Base-by-base conservation (phyloP, 192 early-diverging fungal genomes). In the Coemansia sp. region DNA sequence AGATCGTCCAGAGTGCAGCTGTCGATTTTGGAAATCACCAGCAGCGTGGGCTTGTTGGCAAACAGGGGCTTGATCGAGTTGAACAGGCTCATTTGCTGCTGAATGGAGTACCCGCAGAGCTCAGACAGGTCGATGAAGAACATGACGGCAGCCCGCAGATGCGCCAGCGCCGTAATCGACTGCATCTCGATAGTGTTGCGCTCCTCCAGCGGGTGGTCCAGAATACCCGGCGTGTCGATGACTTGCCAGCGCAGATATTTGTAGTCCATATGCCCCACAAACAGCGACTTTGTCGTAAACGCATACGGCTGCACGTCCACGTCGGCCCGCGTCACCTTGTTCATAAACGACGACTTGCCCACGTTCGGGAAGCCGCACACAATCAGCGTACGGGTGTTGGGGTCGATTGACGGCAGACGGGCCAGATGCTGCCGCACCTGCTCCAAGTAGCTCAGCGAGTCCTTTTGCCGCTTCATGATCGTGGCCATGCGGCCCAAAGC, bases 121-220 rank as follows among this genome's bases (percentile, higher is more conserved):
- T 96, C 97, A 6, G 95, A 97, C 23, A 96, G 75, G 70, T 99
- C 97, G 59, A 97, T 88, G 74, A 99, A 99, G 86, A 88, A 99
- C 67, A 99, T 68, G 55, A 99, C 87, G 40, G 92, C 91, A 13
- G 93, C 88, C 56, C 95, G 87, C 79, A 99, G 77, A 71, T 99
- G 97, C 9, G 97, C 97, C 45, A 99, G 81, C 28, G 97, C 97
- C 8, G 97, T 99, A 65, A 99, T 94, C 50, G 94, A 97, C 82
- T 99, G 97, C 97, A 99, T 99, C 80, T 99, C 97, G 61, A 99
- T 99, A 30, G 95, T 97, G 80, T 99, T 99, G 64, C 94, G 86
- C 66, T 99, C 87, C 81, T 99, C 97, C 50, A 99, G 83, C 19
- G 97, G 94, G 70, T 97, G 97, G 80, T 99, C 97, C 43, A 99